Conservation (phyloP, 2,329 filamentous ascomycete species). For the Penicillium sumatraense region DNA sequence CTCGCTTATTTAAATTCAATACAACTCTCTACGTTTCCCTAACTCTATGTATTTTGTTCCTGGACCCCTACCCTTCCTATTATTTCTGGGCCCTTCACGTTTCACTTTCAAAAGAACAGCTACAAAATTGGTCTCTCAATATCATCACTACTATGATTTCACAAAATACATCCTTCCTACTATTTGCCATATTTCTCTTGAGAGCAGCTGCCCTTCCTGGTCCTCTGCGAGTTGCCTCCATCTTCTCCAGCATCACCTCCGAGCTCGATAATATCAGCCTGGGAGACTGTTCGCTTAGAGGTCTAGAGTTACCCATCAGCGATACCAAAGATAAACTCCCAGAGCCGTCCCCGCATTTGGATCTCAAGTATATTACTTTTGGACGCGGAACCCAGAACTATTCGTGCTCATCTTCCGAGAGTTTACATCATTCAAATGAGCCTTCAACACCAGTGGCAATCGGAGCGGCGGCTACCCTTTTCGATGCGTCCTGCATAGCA, state of each 20-base stretch:
- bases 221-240: conserved; percentile 19
- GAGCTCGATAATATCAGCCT: conserved; percentile 26
- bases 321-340: conserved; percentile 32
- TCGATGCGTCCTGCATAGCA: conserved; percentile 48
- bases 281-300: conserved; percentile 28
- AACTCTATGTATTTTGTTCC: no score
- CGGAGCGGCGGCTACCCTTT: conserved; percentile 53
- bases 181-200: conserved; percentile 1
- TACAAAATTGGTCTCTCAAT: background rate
- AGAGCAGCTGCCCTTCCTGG: conserved; percentile 12
- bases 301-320: conserved; percentile 20
- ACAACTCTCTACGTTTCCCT: background rate
- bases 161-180: conserved; percentile 1
- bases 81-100: no score
- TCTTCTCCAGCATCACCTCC: conserved; percentile 23
- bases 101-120: background rate
- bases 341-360: conserved; percentile 30
- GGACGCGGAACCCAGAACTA: conserved; percentile 59
- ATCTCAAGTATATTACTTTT: conserved; percentile 50
- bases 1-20: background rate
- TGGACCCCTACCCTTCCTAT: no score
- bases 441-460: conserved; percentile 38
- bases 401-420: conserved; percentile 42
- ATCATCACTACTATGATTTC: conserved; percentile 1
- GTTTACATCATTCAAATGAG: conserved; percentile 14